phyloP scores from a whole-genome alignment of 2,329 filamentous ascomycete species.

The Rasamsonia emersonii region DNA sequence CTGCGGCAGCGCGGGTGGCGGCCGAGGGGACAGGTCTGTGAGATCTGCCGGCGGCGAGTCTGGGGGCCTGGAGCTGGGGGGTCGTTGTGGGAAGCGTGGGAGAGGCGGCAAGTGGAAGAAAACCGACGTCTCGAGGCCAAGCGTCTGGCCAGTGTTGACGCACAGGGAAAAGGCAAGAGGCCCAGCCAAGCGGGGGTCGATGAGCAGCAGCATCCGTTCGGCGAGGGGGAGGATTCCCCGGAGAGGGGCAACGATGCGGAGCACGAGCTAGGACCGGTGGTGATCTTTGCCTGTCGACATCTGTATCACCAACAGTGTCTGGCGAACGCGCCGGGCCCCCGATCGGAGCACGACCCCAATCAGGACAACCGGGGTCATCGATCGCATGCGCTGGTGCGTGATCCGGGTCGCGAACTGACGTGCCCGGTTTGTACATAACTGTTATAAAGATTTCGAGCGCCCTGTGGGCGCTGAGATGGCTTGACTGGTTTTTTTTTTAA shows the following conservation, averaged over 20 bases:
- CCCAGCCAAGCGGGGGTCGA: constrained; percentile 13
- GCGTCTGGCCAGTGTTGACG: constrained; percentile 20
- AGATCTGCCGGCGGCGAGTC: constrained; percentile 69
- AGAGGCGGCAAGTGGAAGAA: constrained; percentile 43
- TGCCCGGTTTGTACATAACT: constrained; percentile 32
- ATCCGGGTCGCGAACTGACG: constrained; percentile 19
- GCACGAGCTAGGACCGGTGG: constrained; percentile 20
- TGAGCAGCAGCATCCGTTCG: constrained; percentile 10
- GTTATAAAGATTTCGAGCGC: neutral
- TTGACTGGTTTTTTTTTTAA: too few relatives aligned
- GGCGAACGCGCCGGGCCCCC: constrained; percentile 17
- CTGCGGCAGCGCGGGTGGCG: constrained; percentile 82
- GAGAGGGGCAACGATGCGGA: constrained; percentile 1
- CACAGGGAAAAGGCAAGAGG: constrained; percentile 30
- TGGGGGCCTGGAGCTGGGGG: constrained; percentile 84
- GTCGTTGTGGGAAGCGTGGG: constrained; percentile 74
- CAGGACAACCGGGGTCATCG: constrained; percentile 4
- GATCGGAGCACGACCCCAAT: too few relatives aligned
- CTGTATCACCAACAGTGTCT: constrained; percentile 41
- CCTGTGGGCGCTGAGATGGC: neutral
- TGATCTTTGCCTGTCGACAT: constrained; percentile 43
- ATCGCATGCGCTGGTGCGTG: constrained; percentile 7
- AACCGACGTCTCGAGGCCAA: constrained; percentile 21
- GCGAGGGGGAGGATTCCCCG: constrained; percentile 1
- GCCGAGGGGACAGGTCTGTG: constrained; percentile 76